Percentiles rank a stretch among this genome's conserved stretches.
Conservation (phyloP, 2,329 filamentous ascomycete species). For the Emergomyces pasteurianus region DNA sequence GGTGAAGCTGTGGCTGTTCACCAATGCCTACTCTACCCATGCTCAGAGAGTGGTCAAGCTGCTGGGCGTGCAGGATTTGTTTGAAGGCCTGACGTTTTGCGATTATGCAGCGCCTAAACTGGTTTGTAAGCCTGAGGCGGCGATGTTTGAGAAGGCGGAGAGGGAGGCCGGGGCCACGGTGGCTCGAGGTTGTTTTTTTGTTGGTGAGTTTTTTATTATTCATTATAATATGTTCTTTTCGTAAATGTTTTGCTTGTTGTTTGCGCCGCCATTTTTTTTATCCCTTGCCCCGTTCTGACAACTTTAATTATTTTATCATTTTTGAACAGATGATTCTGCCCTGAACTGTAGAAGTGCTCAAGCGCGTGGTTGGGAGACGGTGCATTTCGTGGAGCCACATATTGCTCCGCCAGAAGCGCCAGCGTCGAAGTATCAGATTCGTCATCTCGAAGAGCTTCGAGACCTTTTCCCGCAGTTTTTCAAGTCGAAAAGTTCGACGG, state of each 20-base stretch:
- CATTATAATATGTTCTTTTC: background rate
- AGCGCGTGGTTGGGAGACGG: conserved; percentile 72
- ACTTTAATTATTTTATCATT: background rate
- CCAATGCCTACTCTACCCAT: conserved; percentile 89
- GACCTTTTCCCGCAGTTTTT: conserved; percentile 75
- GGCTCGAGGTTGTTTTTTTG: conserved; percentile 65
- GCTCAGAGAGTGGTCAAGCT: conserved; percentile 70
- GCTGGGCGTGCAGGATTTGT: conserved; percentile 72
- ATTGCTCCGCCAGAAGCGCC: conserved; percentile 50
- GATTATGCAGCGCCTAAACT: conserved; percentile 66
- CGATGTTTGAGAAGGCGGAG: conserved; percentile 87
- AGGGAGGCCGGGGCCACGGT: conserved; percentile 55
- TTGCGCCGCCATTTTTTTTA: background rate
- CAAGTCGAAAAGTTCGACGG: conserved; percentile 35
- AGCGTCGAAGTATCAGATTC: conserved; percentile 64
- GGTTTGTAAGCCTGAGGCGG: conserved; percentile 72
- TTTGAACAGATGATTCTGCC: conserved; percentile 62
- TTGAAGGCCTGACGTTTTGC: conserved; percentile 91
- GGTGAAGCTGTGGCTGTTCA: conserved; percentile 86
- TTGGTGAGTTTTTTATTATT: conserved; percentile 51
- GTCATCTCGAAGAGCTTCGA: conserved; percentile 62
- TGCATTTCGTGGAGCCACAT: conserved; percentile 71
- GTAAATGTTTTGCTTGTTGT: background rate
- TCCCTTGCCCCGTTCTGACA: conserved; percentile 2
- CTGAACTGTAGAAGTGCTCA: conserved; percentile 68